A percentile compares a stretch with the other conserved stretches of the same genome.
phyloP scores from a whole-genome alignment of 441 rosid genomes.

The Rhodomyrtus psidioides region DNA sequence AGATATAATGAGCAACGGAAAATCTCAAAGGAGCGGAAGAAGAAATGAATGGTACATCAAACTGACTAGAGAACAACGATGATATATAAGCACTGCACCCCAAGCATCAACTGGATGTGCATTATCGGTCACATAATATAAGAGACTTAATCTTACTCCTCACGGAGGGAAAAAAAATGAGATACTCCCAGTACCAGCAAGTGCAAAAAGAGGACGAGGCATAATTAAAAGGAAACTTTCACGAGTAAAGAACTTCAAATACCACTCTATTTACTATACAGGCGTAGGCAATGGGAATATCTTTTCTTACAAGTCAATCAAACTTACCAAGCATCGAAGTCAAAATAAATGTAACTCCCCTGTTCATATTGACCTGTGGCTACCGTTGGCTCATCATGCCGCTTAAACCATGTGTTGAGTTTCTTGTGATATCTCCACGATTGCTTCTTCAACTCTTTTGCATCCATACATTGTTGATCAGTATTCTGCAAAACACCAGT shows the following conservation, averaged over 20 bases:
- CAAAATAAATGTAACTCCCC: slow-evolving; percentile 97
- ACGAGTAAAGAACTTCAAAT: neutral
- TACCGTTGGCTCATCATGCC: slow-evolving; percentile 91
- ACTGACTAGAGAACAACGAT: too few species aligned
- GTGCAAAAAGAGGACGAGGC: neutral
- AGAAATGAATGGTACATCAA: too few species aligned
- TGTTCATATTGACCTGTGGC: slow-evolving; percentile 95
- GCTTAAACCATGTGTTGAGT: slow-evolving; percentile 97
- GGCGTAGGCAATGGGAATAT: neutral
- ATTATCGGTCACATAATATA: neutral
- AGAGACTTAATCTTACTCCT: neutral
- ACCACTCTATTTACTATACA: neutral
- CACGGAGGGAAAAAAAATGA: neutral
- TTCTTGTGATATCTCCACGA: slow-evolving; percentile 99
- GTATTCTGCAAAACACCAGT: slow-evolving; percentile 58
- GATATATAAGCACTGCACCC: too few species aligned
- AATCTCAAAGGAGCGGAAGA: too few species aligned
- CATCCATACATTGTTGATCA: slow-evolving; percentile 89
- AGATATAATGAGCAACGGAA: too few species aligned
- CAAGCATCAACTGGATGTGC: neutral
- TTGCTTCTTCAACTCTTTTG: slow-evolving; percentile 96
- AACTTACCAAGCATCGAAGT: slow-evolving; percentile 83
- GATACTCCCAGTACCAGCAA: fast-evolving
- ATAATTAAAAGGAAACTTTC: neutral
- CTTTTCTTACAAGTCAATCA: neutral